Base-by-base conservation (phyloP, 345 rosid genomes). In the Cochlearia excelsa region DNA sequence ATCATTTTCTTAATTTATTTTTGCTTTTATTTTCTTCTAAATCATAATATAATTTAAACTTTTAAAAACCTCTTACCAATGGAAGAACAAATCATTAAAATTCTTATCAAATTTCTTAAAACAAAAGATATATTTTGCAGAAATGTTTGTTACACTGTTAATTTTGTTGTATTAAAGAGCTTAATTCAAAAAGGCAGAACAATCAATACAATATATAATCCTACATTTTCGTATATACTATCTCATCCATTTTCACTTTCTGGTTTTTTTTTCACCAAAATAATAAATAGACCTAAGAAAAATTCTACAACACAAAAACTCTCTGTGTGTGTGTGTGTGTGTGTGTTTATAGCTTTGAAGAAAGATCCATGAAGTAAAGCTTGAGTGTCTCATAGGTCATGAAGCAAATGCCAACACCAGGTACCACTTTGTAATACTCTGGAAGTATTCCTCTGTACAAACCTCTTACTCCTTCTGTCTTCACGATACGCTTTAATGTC, bases 391-490 rank as follows among this genome's bases (percentile, higher is more conserved):
- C 98, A 6, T 92, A 88, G 6, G 97, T 88, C 96, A 88, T 92
- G 79, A 92, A 92, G 72, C 95, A 84, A 10, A 88, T 92, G 9
- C 97, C 98, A 2, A 92, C 95, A 47, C 93, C 83, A 2, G 96
- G 98, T 53, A 92, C 95, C 63, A 88, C 98, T 82, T 88, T 88
- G 74, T 80, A 86, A 77, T 88, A 91, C 64, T 91, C 96, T 1
- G 98, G 97, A 51, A 86, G 81, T 50, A 92, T 88, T 26, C 97
- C 97, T 75, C 97, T 76, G 59, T 92, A 92, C 66, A 88, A 63
- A 30, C 97, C 98, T 48, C 66, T 76, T 5, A 81, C 51, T 43
- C 98, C 97, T 81, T 92, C 97, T 0, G 69, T 75, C 59, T 42
- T 52, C 49, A 88, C 48, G 49, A 88, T 86, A 61, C 79, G 87